Evolutionary conservation across 805 yeast species (phyloP).

Genomic region (Candida fluviatilis): DNA sequence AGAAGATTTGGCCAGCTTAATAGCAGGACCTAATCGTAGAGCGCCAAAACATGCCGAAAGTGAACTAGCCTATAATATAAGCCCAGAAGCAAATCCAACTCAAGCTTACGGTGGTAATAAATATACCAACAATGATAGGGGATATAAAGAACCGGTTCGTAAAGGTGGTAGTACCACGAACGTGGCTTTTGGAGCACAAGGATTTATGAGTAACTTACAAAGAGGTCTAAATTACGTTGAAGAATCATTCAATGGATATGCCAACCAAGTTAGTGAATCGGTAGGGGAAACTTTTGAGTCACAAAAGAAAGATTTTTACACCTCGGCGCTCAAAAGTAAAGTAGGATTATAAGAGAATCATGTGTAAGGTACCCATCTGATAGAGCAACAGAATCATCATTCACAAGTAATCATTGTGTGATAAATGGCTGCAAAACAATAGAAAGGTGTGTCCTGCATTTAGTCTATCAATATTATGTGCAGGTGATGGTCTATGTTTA

Average conservation of each 20-base stretch:
- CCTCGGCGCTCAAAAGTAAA: slow-evolving; percentile 49
- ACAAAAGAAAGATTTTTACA: slow-evolving; percentile 47
- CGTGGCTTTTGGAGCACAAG: slow-evolving; percentile 38
- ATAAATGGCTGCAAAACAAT: too few relatives aligned
- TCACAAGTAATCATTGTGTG: too few relatives aligned
- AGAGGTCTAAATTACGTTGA: slow-evolving; percentile 51
- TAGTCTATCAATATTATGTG: neutral
- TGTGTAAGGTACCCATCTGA: slow-evolving; percentile 6
- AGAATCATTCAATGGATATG: slow-evolving; percentile 54
- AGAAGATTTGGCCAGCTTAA: slow-evolving; percentile 57
- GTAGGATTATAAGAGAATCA: slow-evolving; percentile 41
- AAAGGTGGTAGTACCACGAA: slow-evolving; percentile 26
- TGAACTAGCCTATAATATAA: slow-evolving; percentile 43
- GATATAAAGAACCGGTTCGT: slow-evolving; percentile 48
- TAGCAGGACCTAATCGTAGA: slow-evolving; percentile 75
- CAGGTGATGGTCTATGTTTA: too few relatives aligned
- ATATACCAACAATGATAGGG: slow-evolving; percentile 13
- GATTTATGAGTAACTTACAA: slow-evolving; percentile 44
- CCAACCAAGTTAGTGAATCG: slow-evolving; percentile 49
- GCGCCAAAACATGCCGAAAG: slow-evolving; percentile 57
- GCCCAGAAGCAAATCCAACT: slow-evolving; percentile 41
- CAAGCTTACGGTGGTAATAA: slow-evolving; percentile 26
- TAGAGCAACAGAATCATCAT: too few relatives aligned
- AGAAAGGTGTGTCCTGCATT: too few relatives aligned
- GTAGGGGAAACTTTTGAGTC: slow-evolving; percentile 49